These are phyloP conservation scores for Brassica juncea DNA, from an alignment of 345 rosid species.

Conservation along the genomic window DNA sequence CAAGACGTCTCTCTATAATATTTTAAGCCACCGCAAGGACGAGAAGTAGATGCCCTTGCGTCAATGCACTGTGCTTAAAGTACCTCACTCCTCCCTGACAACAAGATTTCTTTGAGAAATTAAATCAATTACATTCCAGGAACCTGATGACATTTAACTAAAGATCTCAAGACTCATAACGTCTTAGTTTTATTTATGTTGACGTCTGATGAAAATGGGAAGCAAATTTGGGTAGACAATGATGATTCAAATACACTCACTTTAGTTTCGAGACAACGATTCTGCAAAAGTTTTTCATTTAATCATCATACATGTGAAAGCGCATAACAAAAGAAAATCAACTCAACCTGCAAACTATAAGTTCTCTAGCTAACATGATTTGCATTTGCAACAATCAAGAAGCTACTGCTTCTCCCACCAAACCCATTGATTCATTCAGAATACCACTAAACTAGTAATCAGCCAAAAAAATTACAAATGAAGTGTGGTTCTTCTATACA, in stretches of 20 bases:
- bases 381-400: not conserved
- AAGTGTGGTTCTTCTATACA: not conserved
- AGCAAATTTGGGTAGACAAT: constrained; percentile 15
- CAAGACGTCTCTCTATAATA: constrained; percentile 12
- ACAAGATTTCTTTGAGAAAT: not conserved
- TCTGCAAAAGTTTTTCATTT: not conserved
- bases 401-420: not conserved
- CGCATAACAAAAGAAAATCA: not conserved
- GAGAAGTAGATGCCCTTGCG: not conserved
- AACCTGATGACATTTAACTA: constrained; percentile 8
- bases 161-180: not conserved
- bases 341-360: not conserved
- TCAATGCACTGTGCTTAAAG: not conserved
- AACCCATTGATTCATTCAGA: not conserved
- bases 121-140: constrained; percentile 10
- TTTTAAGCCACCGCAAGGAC: not conserved
- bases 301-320: not conserved
- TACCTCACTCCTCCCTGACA: constrained; percentile 35
- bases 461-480: not conserved
- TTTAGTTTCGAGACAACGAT: not conserved
- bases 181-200: constrained; percentile 2
- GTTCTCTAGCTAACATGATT: not conserved
- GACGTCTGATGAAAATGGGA: not conserved
- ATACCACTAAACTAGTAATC: not conserved
- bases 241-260: not conserved